Percentiles rank a stretch among this genome's conserved stretches.
Conservation (phyloP, 2,329 filamentous ascomycete species). For the Calonectria fujianensis region DNA sequence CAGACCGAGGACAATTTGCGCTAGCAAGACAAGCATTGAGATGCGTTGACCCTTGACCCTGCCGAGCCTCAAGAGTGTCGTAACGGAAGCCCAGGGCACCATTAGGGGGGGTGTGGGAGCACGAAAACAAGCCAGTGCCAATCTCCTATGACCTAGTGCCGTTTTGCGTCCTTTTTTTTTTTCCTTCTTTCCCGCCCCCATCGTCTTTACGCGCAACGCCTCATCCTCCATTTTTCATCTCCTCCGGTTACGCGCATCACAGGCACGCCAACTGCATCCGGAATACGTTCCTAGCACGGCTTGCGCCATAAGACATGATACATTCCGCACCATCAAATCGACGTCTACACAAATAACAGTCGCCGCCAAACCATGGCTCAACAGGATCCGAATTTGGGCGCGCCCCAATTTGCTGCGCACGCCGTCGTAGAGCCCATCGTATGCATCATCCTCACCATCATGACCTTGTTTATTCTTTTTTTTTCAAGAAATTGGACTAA, state of each 20-base stretch:
- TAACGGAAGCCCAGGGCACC: background rate
- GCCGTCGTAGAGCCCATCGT: constrained; percentile 55
- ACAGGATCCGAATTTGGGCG: constrained; percentile 46
- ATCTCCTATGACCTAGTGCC: constrained; percentile 3
- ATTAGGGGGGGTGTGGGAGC: background rate
- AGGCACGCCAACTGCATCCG: background rate
- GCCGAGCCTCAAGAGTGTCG: constrained; percentile 12
- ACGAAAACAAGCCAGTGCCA: constrained; percentile 1
- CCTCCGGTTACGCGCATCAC: constrained; percentile 19
- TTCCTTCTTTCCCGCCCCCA: constrained; percentile 16
- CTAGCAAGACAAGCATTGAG: constrained; percentile 19
- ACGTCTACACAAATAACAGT: constrained; percentile 13
- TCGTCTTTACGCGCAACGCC: constrained; percentile 25
- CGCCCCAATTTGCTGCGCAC: constrained; percentile 56
- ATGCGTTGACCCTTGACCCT: constrained; percentile 17
- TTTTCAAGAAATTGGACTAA: background rate
- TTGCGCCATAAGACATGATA: constrained; percentile 5
- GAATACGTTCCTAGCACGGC: constrained; percentile 9
- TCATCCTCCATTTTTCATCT: background rate
- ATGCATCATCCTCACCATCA: constrained; percentile 27
- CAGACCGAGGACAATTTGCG: constrained; percentile 16
- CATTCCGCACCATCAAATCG: background rate
- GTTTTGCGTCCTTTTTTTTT: constrained; percentile 27
- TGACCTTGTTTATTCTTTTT: background rate
- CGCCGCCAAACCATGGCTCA: constrained; percentile 39